phyloP scores from a whole-genome alignment of 2,329 filamentous ascomycete species.

The Calycina herbarum region DNA sequence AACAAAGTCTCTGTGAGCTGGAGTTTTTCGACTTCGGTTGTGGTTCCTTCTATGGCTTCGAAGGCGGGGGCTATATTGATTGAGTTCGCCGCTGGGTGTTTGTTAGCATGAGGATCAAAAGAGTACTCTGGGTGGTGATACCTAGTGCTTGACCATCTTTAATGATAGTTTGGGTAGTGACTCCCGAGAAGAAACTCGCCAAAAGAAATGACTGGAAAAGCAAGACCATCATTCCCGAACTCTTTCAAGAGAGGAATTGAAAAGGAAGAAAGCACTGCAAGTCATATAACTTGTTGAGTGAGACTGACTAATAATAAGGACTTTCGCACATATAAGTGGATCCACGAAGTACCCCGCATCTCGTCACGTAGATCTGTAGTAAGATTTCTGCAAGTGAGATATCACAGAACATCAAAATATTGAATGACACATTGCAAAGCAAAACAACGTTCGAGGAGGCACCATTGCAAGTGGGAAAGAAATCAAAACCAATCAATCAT shows the following conservation, averaged over 20 bases:
- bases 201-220: neutral
- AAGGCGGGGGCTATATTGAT: neutral
- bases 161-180: neutral
- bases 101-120: neutral
- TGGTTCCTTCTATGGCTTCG: neutral
- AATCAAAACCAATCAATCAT: too few species aligned
- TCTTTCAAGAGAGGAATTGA: neutral
- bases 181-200: neutral
- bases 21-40: neutral
- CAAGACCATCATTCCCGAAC: neutral
- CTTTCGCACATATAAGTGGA: neutral
- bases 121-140: neutral
- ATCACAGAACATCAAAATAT: too few species aligned
- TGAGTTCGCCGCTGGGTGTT: neutral
- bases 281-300: neutral
- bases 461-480: too few species aligned
- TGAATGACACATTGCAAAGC: too few species aligned
- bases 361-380: neutral
- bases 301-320: neutral
- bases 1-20: conserved; percentile 5
- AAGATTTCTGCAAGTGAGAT: neutral
- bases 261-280: neutral
- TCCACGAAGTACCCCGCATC: neutral
- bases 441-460: too few species aligned
- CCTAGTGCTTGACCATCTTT: neutral